Percentiles rank a stretch among this genome's conserved stretches.
phyloP scores from a whole-genome alignment of 2,329 filamentous ascomycete genomes.

The Aspergillus japonicus region DNA sequence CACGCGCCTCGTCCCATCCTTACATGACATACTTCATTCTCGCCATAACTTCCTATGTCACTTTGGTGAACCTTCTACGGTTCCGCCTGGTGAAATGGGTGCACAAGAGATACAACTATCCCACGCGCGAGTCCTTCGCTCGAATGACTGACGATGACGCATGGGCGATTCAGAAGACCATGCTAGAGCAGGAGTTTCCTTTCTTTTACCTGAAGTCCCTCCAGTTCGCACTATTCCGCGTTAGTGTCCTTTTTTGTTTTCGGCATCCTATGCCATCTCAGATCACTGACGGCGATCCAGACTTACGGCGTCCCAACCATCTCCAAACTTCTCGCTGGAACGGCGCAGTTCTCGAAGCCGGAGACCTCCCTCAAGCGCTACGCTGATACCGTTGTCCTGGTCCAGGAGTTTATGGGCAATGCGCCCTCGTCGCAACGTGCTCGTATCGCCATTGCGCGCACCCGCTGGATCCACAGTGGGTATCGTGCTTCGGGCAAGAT shows the following conservation, averaged over 20 bases:
- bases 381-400: constrained; percentile 52
- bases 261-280: not conserved
- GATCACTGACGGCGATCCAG: constrained; percentile 26
- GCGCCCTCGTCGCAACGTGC: constrained; percentile 46
- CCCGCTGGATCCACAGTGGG: constrained; percentile 62
- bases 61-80: constrained; percentile 30
- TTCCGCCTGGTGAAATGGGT: constrained; percentile 38
- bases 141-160: constrained; percentile 57
- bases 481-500: constrained; percentile 62
- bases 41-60: constrained; percentile 27
- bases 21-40: constrained; percentile 25
- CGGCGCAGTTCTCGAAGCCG: constrained; percentile 49
- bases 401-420: constrained; percentile 50
- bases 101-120: constrained; percentile 45
- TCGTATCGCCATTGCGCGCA: constrained; percentile 57
- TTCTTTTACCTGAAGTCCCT: constrained; percentile 51
- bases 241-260: constrained; percentile 21
- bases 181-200: constrained; percentile 57
- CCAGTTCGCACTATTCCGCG: constrained; percentile 61
- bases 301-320: constrained; percentile 59
- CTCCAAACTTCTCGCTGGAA: constrained; percentile 50
- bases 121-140: constrained; percentile 47
- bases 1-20: constrained; percentile 12
- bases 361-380: constrained; percentile 54
- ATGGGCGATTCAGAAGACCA: constrained; percentile 48